Evolutionary conservation across 2,329 filamentous ascomycete species (phyloP), one percentile per base, ranked within the genome.

Genomic region (Penicillium sp.): DNA sequence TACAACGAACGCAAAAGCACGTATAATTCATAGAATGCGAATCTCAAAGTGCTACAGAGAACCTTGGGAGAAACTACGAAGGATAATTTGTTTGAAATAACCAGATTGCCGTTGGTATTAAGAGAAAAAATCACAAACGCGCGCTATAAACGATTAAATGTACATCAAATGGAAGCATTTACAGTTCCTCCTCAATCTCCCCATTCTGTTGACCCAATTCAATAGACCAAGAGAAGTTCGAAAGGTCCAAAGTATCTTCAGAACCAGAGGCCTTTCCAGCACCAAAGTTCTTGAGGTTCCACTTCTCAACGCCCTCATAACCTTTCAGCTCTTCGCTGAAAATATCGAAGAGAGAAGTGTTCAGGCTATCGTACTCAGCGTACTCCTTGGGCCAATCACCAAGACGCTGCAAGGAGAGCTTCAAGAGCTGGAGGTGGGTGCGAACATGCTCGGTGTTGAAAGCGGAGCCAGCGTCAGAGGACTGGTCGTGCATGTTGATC

Each of bases 291-390:
- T 78, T 76, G 11, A 75, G 65, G 52, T 72, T 66, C 78, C 77
- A 80, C 69, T 77, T 78, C 68, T 79, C 77, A 1, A 77, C 73
- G 5, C 75, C 76, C 58, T 77, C 72, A 3, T 72, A 64, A 7
- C 71, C 74, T 61, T 75, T 72, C 59, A 79, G 68, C 24, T 73
- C 69, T 24, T 44, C 64, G 1, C 71, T 73, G 57, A 75, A 81
- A 16, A 67, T 65, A 5, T 67, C 60, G 65, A 78, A 79, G 6
- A 81, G 47, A 45, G 78, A 71, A 0, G 72, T 73, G 45, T 77
- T 79, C 48, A 83, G 64, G 4, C 68, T 70, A 62, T 80, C 74
- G 58, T 81, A 82, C 61, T 80, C 77, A 8, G 57, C 66, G 59
- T 75, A 77, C 5, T 75, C 67, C 69, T 81, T 83, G 5, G 78